These are phyloP conservation scores for Oropetium thomaeum DNA, from an alignment of 176 grass and related monocot species.

Conservation along the genomic window DNA sequence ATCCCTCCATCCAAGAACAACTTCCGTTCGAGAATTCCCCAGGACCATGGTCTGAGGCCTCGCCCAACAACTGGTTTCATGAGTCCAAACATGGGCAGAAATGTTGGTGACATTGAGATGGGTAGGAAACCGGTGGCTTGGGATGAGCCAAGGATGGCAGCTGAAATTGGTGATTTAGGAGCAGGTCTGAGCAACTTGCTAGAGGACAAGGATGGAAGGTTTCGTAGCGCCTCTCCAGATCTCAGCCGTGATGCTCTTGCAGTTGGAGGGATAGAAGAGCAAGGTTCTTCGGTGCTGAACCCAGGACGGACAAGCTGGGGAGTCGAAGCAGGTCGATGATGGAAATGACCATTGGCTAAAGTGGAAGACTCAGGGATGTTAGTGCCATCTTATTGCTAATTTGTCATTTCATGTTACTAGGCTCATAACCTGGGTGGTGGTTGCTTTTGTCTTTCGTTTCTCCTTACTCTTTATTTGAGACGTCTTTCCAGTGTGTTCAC, in stretches of 20 bases:
- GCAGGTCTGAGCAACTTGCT: conserved; percentile 58
- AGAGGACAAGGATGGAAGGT: conserved; percentile 74
- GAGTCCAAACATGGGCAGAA: conserved; percentile 94
- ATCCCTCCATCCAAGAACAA: conserved; percentile 86
- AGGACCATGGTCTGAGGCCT: conserved; percentile 53
- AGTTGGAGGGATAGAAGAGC: conserved; percentile 46
- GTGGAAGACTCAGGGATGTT: conserved; percentile 22
- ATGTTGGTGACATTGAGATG: conserved; percentile 73
- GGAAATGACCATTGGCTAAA: conserved; percentile 7
- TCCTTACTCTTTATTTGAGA: conserved; percentile 1
- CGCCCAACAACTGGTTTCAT: conserved; percentile 64
- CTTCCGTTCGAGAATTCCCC: conserved; percentile 56
- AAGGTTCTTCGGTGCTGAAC: conserved; percentile 44
- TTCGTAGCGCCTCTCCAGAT: conserved; percentile 51
- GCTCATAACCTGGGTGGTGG: conserved; percentile 20
- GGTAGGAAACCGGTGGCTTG: conserved; percentile 85
- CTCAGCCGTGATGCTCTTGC: conserved; percentile 58
- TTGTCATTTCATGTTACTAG: conserved; percentile 41
- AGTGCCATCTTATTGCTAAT: conserved; percentile 34
- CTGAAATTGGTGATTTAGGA: conserved; percentile 66
- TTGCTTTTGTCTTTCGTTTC: conserved; percentile 10
- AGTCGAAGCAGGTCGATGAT: conserved; percentile 51
- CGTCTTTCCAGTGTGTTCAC: conserved; percentile 30
- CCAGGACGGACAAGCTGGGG: conserved; percentile 68
- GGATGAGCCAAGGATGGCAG: conserved; percentile 77